Evolutionary conservation across 2,329 filamentous ascomycete genomes (phyloP), one percentile per base, ranked within the genome.

Genomic region (Coniella lustricola): DNA sequence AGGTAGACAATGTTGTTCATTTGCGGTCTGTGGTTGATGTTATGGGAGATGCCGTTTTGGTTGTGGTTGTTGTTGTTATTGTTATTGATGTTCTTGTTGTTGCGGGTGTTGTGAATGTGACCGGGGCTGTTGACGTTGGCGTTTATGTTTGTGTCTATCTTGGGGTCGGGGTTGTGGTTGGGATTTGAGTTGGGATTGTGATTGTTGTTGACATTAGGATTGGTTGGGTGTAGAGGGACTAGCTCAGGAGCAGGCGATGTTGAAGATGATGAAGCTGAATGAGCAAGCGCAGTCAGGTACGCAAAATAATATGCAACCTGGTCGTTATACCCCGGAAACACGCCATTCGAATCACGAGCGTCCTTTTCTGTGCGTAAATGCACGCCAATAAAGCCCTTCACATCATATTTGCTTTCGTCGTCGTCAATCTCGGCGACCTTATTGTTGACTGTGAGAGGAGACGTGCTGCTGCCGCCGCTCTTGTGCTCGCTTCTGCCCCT

Each of bases 1-100:
- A 73, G 64, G 56, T 71, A 76, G 1, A 70, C 63, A 12, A 71
- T 44, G 0, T 56, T 46, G 1, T 65, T 55, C 3, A 60, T 58
- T 34, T 58, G n/a, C n/a, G n/a, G n/a, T n/a, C n/a, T 55, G 41
- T 54, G 43, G 14, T 48, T 8, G 20, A 21, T 29, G 25, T n/a
- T n/a, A n/a, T n/a, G n/a, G n/a, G n/a, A n/a, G n/a, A n/a, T n/a
- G n/a, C n/a, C n/a, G n/a, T n/a, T n/a, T n/a, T 29, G 25, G 25
- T 5, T 29, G 25, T 29, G 5, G 5, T 10, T 29, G 5, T 29
- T 29, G 25, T 10, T 29, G 25, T 29, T 29, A 29, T 29, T 29
- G 25, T 29, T 29, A 10, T 29, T 29, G 25, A 5, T 29, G 25
- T 5, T 29, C 5, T 29, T 5, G 25, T 29, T 10, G 25, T 29